These are phyloP conservation scores for Massariosphaeria phaeospora DNA, from an alignment of 495 filamentous ascomycete genomes.

Conservation along the genomic window DNA sequence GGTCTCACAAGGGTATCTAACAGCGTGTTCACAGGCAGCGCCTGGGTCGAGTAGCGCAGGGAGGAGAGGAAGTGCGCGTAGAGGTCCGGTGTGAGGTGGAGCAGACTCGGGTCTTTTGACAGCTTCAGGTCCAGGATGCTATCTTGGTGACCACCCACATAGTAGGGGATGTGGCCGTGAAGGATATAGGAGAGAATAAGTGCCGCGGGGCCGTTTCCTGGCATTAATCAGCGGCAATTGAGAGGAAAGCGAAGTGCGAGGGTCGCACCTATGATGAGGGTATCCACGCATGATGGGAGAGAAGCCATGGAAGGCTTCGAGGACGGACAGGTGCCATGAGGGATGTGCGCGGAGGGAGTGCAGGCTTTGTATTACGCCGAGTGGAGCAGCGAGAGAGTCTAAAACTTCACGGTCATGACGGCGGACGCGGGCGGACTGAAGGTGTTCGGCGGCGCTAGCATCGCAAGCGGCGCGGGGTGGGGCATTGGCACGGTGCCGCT, in stretches of 20 bases:
- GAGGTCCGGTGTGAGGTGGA: constrained; percentile 47
- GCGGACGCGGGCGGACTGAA: too few relatives aligned
- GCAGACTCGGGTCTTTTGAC: constrained; percentile 42
- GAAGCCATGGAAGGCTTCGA: constrained; percentile 33
- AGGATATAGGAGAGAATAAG: constrained; percentile 65
- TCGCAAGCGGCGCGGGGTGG: neutral
- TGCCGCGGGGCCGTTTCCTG: constrained; percentile 61
- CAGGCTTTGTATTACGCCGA: constrained; percentile 7
- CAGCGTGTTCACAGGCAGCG: constrained; percentile 60
- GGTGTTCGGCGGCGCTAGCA: neutral
- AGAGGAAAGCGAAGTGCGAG: neutral
- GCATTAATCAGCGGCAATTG: constrained; percentile 1
- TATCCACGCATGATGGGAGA: constrained; percentile 36
- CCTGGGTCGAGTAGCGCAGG: constrained; percentile 61
- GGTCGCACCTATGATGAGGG: constrained; percentile 39
- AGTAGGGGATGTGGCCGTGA: constrained; percentile 60
- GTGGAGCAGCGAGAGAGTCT: neutral
- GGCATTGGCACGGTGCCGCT: neutral
- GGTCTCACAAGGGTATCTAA: constrained; percentile 63
- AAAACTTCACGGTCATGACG: constrained; percentile 15
- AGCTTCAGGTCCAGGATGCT: constrained; percentile 56
- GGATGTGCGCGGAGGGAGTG: constrained; percentile 1
- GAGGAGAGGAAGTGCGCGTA: constrained; percentile 58
- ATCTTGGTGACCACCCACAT: constrained; percentile 58
- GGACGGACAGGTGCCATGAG: constrained; percentile 22